phyloP scores from a whole-genome alignment of 2,329 filamentous ascomycete species.

The Sordariomycetes sp. region DNA sequence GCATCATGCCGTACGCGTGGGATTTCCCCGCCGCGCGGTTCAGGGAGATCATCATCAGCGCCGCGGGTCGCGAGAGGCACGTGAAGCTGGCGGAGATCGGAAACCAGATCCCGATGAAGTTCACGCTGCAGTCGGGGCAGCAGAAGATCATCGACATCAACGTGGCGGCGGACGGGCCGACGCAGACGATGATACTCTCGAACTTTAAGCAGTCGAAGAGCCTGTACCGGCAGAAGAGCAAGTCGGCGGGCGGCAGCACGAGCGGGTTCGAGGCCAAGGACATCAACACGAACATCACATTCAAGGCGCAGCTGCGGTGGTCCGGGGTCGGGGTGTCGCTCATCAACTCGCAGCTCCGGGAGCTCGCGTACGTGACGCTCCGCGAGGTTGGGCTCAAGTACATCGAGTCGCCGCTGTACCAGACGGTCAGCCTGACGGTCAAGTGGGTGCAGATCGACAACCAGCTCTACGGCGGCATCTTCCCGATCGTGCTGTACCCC shows the following conservation, averaged over 20 bases:
- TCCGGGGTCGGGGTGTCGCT: slow-evolving; percentile 88
- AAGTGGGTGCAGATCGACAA: slow-evolving; percentile 99
- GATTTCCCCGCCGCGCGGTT: slow-evolving; percentile 97
- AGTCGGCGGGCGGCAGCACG: not conserved
- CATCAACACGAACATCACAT: slow-evolving; percentile 75
- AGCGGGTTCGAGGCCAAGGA: slow-evolving; percentile 78
- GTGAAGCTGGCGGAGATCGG: slow-evolving; percentile 95
- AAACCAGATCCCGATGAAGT: slow-evolving; percentile 88
- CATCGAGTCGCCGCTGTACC: slow-evolving; percentile 85
- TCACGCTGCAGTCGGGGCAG: slow-evolving; percentile 55
- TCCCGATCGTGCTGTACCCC: slow-evolving; percentile 93
- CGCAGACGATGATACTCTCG: slow-evolving; percentile 84
- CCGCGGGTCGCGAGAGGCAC: slow-evolving; percentile 53
- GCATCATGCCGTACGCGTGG: slow-evolving; percentile 99
- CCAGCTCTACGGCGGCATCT: slow-evolving; percentile 94
- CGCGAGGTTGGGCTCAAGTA: slow-evolving; percentile 85
- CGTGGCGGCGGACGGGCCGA: slow-evolving; percentile 88
- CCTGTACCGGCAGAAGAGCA: slow-evolving; percentile 46
- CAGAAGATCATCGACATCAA: slow-evolving; percentile 94
- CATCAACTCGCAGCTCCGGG: slow-evolving; percentile 83
- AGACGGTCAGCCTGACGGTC: slow-evolving; percentile 80
- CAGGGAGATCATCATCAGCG: slow-evolving; percentile 76
- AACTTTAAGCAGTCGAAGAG: slow-evolving; percentile 92
- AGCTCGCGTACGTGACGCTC: slow-evolving; percentile 88
- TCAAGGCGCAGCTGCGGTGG: slow-evolving; percentile 79